A percentile compares a stretch with the other conserved stretches of the same genome.
Evolutionary conservation across 2,329 filamentous ascomycete genomes (phyloP).

Genomic region (Colletotrichum trifolii): DNA sequence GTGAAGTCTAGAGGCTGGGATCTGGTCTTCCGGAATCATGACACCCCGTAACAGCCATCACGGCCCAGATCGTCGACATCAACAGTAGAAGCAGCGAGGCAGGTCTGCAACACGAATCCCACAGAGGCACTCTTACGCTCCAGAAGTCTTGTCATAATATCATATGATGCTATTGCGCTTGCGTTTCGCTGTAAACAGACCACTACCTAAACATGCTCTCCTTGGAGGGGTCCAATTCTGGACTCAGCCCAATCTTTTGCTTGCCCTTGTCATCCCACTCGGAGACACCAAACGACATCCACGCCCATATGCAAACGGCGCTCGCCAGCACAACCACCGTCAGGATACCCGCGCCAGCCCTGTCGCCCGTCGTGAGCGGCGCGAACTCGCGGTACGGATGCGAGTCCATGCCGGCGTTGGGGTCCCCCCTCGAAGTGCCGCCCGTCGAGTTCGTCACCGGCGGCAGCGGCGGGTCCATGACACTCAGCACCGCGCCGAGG

Average conservation of each 20-base stretch:
- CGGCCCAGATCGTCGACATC: too few species aligned
- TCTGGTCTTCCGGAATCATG: too few species aligned
- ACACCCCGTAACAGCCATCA: too few species aligned
- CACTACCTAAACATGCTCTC: slow-evolving; percentile 8
- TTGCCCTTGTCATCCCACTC: slow-evolving; percentile 32
- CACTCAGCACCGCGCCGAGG: slow-evolving; percentile 63
- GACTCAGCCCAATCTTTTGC: background rate
- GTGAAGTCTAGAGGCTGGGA: too few species aligned
- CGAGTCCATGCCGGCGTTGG: slow-evolving; percentile 31
- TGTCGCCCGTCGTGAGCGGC: slow-evolving; percentile 66
- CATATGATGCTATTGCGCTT: too few species aligned
- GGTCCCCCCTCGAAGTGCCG: slow-evolving; percentile 61
- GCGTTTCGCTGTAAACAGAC: too few species aligned
- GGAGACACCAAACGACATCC: slow-evolving; percentile 46
- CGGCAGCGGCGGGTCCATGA: slow-evolving; percentile 49
- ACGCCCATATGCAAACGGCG: slow-evolving; percentile 63
- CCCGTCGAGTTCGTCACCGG: slow-evolving; percentile 60
- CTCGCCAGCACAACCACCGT: slow-evolving; percentile 68
- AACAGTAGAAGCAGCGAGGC: too few species aligned
- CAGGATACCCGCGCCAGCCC: slow-evolving; percentile 73
- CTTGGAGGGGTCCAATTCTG: slow-evolving; percentile 3
- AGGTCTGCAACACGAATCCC: too few species aligned
- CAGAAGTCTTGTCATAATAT: too few species aligned
- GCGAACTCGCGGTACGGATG: slow-evolving; percentile 16
- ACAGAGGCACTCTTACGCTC: too few species aligned